Evolutionary conservation across 495 filamentous ascomycete species (phyloP).

Genomic region (Neurospora intermedia): DNA sequence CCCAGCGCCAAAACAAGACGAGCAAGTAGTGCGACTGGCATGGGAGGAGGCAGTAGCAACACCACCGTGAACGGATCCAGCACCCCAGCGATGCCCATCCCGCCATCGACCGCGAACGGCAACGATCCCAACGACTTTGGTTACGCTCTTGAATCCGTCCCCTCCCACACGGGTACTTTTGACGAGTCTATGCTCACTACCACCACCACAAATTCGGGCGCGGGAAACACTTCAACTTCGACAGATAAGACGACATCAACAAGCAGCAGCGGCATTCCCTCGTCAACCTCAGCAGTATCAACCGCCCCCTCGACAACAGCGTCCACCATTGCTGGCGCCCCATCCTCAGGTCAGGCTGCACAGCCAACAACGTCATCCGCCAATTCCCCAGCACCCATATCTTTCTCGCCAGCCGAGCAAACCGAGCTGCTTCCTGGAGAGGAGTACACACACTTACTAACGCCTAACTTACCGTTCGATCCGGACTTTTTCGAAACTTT

Average conservation of each 20-base stretch:
- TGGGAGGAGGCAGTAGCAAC: constrained; percentile 12
- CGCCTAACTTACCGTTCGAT: constrained; percentile 89
- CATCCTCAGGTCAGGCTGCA: not conserved
- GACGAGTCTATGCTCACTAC: not conserved
- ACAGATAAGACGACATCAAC: not conserved
- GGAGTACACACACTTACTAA: constrained; percentile 79
- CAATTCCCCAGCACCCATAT: constrained; percentile 25
- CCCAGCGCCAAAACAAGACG: constrained; percentile 51
- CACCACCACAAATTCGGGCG: not conserved
- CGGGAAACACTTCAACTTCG: not conserved
- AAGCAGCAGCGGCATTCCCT: constrained; percentile 3
- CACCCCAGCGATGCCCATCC: not conserved
- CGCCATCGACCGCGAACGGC: not conserved
- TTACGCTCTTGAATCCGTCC: constrained; percentile 13
- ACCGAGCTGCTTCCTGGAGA: constrained; percentile 53
- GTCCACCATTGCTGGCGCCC: not conserved
- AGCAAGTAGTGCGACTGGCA: constrained; percentile 50
- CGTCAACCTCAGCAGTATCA: constrained; percentile 16
- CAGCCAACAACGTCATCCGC: not conserved
- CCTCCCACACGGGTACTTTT: not conserved
- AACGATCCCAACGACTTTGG: not conserved
- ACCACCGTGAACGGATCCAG: not conserved
- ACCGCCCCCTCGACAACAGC: constrained; percentile 21
- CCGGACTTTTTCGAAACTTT: constrained; percentile 97
- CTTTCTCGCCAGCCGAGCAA: constrained; percentile 34